A percentile compares a stretch with the other conserved stretches of the same genome.
phyloP scores from a whole-genome alignment of 441 rosid genomes.

The Melastoma candidum region DNA sequence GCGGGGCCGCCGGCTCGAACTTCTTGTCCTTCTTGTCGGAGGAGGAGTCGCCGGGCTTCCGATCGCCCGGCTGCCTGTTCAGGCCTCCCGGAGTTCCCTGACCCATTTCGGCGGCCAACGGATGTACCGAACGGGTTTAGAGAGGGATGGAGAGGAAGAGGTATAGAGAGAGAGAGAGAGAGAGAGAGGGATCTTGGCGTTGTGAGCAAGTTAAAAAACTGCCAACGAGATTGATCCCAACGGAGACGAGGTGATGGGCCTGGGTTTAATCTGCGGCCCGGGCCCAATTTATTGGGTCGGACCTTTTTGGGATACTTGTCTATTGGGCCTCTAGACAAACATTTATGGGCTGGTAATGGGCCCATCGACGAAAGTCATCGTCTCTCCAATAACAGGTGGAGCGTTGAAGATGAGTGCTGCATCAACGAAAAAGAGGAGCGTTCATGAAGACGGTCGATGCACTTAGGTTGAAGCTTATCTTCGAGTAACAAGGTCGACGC shows the following conservation, averaged over 20 bases:
- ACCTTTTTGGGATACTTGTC: background rate
- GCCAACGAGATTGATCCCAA: background rate
- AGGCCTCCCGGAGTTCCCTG: conserved; percentile 62
- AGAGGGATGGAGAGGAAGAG: conserved; percentile 13
- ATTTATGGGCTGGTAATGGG: too few relatives aligned
- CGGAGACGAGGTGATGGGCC: background rate
- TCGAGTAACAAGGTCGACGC: too few relatives aligned
- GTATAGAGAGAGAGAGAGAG: background rate
- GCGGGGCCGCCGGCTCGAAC: conserved; percentile 85
- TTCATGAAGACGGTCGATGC: too few relatives aligned
- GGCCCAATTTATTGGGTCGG: background rate
- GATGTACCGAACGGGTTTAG: conserved; percentile 20
- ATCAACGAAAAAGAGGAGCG: too few relatives aligned
- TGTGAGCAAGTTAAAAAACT: conserved; percentile 9
- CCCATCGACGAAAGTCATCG: too few relatives aligned
- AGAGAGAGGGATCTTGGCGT: background rate
- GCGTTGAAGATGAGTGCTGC: too few relatives aligned
- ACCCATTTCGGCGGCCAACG: conserved; percentile 25
- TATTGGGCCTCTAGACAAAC: too few relatives aligned
- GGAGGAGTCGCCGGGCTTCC: conserved; percentile 35
- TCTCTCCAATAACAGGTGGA: too few relatives aligned
- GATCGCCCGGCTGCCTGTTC: conserved; percentile 42
- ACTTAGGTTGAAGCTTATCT: too few relatives aligned
- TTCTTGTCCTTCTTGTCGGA: conserved; percentile 55
- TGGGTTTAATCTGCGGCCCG: background rate